Base-by-base conservation (phyloP, 768 basidiomycete species). In the Russula ochroleuca region DNA sequence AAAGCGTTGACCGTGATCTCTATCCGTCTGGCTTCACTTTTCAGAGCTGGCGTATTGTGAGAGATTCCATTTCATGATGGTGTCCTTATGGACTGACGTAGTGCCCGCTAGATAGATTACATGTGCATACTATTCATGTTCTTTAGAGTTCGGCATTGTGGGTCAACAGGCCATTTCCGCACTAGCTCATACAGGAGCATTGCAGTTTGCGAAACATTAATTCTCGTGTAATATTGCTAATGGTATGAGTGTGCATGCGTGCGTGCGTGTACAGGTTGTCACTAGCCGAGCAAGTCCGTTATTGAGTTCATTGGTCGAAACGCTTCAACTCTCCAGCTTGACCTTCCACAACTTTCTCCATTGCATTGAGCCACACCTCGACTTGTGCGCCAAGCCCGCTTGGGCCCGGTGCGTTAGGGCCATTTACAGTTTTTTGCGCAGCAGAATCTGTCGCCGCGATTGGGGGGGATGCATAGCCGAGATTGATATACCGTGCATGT, bases 301-400 rank as follows among this genome's bases (percentile, higher is more conserved):
- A n/a, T 28, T 23, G 33, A 13, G n/a, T 54, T 53, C 33, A 69
- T 38, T 63, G 65, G 21, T 70, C 69, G 61, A 89, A 68, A 33
- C 77, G 80, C 65, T 80, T 79, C 17, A 80, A 76, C 62, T 87
- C 85, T 23, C 75, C 75, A 1, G 76, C 77, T 51, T 86, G 83
- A 50, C 84, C 81, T 49, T 75, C 70, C 19, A 97, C 83, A 28
- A 90, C 88, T 63, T 78, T 84, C 58, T 87, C 85, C 86, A 98
- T 92, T 2, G 91, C 94, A 21, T 85, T 81, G 43, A 98, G 74
- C 95, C 95, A 98, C 10, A 79, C 69, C 63, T 85, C 84, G 15
- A 94, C 81, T 57, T 75, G 68, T 28, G 74, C 74, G 4, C 79
- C 77, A 19, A 72, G 70, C 58, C 68, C 70, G 41, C 59, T 43